These are phyloP conservation scores for Penicillium brasilianum DNA, from an alignment of 2,329 filamentous ascomycete species.

Conservation along the genomic window DNA sequence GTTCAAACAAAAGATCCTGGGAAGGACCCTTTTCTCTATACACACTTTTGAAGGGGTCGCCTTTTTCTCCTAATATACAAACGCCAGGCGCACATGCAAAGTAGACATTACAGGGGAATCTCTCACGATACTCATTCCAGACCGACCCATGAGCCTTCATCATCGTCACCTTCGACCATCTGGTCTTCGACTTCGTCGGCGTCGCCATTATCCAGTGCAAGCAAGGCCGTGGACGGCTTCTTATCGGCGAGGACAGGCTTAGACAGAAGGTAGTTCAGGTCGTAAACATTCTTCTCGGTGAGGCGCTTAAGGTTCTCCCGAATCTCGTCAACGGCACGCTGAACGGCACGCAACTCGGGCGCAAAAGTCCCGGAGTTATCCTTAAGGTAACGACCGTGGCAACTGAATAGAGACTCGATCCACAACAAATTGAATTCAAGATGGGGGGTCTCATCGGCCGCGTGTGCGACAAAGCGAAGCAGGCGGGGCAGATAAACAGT, in stretches of 20 bases:
- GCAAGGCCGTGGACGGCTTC: constrained; percentile 35
- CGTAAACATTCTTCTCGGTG: constrained; percentile 87
- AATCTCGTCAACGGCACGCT: constrained; percentile 79
- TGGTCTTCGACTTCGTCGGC: constrained; percentile 34
- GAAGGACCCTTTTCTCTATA: constrained; percentile 13
- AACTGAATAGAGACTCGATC: constrained; percentile 80
- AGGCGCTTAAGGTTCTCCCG: constrained; percentile 80
- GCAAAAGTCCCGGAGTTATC: constrained; percentile 80
- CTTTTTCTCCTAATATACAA: constrained; percentile 23
- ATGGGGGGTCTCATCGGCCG: constrained; percentile 88
- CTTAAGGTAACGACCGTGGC: constrained; percentile 83
- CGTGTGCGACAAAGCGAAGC: constrained; percentile 82
- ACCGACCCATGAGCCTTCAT: constrained; percentile 60
- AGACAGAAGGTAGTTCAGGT: constrained; percentile 78
- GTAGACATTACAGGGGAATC: constrained; percentile 27
- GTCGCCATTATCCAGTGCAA: constrained; percentile 37
- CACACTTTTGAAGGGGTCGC: constrained; percentile 25
- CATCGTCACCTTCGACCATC: constrained; percentile 45
- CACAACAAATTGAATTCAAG: constrained; percentile 93
- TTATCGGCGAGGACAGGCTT: constrained; percentile 51
- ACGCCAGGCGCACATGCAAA: constrained; percentile 38
- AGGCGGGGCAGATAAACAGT: constrained; percentile 84
- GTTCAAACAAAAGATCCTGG: background rate
- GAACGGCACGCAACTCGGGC: constrained; percentile 80
- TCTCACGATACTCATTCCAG: constrained; percentile 49